Percentiles rank a stretch among this genome's conserved stretches.
Conservation (phyloP, 1,284 basidiomycete genomes). For the Laetiporus sulphureus region DNA sequence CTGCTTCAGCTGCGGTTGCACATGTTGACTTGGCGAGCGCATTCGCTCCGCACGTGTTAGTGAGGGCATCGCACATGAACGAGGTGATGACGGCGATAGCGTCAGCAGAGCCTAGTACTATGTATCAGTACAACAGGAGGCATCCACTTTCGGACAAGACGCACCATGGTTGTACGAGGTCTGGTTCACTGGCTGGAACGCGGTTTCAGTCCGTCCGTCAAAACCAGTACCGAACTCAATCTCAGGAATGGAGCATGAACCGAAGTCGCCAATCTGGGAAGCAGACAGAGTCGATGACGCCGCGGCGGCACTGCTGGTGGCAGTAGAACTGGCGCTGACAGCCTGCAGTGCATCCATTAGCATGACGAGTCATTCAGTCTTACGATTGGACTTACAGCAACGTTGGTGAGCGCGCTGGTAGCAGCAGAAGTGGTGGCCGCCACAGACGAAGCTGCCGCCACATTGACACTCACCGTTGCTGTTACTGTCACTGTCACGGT, state of each 20-base stretch:
- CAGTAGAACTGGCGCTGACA: conserved; percentile 12
- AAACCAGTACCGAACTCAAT: conserved; percentile 48
- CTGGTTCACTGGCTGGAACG: conserved; percentile 35
- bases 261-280: conserved; percentile 31
- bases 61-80: conserved; percentile 48
- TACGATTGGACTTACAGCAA: too few species aligned
- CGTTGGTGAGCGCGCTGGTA: conserved; percentile 8
- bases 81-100: conserved; percentile 47
- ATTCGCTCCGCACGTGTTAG: conserved; percentile 46
- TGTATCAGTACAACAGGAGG: conserved; percentile 38
- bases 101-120: conserved; percentile 36
- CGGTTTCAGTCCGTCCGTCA: conserved; percentile 46
- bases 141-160: neutral
- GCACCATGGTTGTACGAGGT: neutral
- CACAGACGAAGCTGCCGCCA: neutral
- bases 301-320: conserved; percentile 12
- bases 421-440: conserved; percentile 4
- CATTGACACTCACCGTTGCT: too few species aligned
- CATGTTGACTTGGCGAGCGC: conserved; percentile 47
- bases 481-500: too few species aligned
- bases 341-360: conserved; percentile 8
- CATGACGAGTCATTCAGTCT: conserved; percentile 14
- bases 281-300: conserved; percentile 18
- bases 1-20: conserved; percentile 34
- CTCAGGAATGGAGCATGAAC: conserved; percentile 41